phyloP scores from a whole-genome alignment of 169 alveolate genomes.

The Plasmodium ovale region DNA sequence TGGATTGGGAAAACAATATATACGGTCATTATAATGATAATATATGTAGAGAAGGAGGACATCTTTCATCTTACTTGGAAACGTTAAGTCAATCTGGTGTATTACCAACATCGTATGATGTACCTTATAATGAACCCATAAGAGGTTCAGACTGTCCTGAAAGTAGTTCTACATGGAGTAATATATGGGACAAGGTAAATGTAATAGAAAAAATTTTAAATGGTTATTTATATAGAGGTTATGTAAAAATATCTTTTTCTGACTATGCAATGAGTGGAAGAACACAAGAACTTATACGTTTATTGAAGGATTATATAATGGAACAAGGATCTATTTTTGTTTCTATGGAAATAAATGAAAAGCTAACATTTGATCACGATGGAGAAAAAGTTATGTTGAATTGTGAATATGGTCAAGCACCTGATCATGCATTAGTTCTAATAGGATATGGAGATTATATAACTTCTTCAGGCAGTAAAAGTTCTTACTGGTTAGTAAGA shows the following conservation, averaged over 20 bases:
- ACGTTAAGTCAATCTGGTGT: conserved; percentile 3
- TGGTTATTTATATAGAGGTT: conserved; percentile 49
- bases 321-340: conserved; percentile 76
- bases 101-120: conserved; percentile 53
- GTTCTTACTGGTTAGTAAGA: conserved; percentile 70
- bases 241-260: conserved; percentile 37
- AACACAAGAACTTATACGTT: conserved; percentile 51
- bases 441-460: conserved; percentile 78
- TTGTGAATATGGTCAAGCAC: conserved; percentile 58
- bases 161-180: conserved; percentile 11
- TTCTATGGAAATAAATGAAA: conserved; percentile 58
- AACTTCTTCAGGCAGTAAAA: conserved; percentile 34
- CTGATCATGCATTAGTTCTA: conserved; percentile 76
- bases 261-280: conserved; percentile 22
- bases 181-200: conserved; percentile 47
- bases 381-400: conserved; percentile 73
- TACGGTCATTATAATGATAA: conserved; percentile 58
- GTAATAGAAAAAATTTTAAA: conserved; percentile 3
- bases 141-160: conserved; percentile 53
- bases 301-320: conserved; percentile 72
- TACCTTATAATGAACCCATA: conserved; percentile 56
- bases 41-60: conserved; percentile 64
- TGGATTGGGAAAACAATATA: background rate
- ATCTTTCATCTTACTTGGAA: conserved; percentile 25
- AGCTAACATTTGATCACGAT: conserved; percentile 77